Conservation (phyloP, 164 flowering plant species). For the Pachysandra terminalis region DNA sequence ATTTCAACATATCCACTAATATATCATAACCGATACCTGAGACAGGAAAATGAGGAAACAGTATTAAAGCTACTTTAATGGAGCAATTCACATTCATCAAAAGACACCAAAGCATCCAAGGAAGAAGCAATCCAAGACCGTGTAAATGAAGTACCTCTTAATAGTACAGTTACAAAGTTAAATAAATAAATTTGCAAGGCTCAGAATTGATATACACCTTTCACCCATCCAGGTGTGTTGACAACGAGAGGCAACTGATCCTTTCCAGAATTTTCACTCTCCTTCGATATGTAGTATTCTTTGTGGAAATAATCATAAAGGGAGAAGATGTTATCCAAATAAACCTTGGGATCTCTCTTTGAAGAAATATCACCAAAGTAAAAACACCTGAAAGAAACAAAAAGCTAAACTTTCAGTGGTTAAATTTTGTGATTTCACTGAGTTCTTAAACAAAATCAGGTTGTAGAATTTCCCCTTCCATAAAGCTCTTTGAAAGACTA, state of each 20-base stretch:
- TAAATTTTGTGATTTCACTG: neutral
- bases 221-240: slow-evolving; percentile 96
- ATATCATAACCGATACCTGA: slow-evolving; percentile 83
- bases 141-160: neutral
- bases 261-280: slow-evolving; percentile 25
- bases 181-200: neutral
- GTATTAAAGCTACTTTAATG: neutral
- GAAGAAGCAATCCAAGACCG: slow-evolving; percentile 1
- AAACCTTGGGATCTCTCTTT: slow-evolving; percentile 72
- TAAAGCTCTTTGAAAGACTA: too few relatives aligned
- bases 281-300: slow-evolving; percentile 26
- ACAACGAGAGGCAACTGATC: slow-evolving; percentile 68
- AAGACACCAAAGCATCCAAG: neutral
- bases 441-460: neutral
- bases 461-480: too few relatives aligned
- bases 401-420: slow-evolving; percentile 7
- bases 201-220: slow-evolving; percentile 45
- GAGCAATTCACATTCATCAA: neutral
- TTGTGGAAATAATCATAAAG: slow-evolving; percentile 57
- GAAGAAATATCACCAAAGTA: slow-evolving; percentile 90
- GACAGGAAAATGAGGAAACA: slow-evolving; percentile 13
- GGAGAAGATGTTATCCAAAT: slow-evolving; percentile 45
- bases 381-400: slow-evolving; percentile 47
- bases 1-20: slow-evolving; percentile 67
- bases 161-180: neutral